Evolutionary conservation across 768 basidiomycete genomes (phyloP).

Genomic region (Tubosaeta sp.): DNA sequence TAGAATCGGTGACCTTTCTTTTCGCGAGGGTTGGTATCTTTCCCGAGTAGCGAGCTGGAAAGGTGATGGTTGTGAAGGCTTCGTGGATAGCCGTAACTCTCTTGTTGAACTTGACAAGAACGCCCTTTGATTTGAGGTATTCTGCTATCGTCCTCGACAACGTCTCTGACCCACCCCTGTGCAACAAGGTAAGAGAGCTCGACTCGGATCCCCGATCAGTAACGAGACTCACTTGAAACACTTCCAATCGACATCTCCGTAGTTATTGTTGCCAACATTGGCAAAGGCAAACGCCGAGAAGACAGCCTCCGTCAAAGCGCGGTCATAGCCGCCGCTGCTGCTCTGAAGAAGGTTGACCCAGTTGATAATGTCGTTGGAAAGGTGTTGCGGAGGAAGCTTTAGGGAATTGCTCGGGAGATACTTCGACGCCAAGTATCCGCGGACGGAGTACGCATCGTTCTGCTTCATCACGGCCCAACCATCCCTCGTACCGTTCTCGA

Average conservation of each 20-base stretch:
- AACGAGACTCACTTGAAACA: slow-evolving; percentile 28
- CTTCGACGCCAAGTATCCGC: slow-evolving; percentile 23
- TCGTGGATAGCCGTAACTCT: slow-evolving; percentile 20
- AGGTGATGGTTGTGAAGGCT: slow-evolving; percentile 1
- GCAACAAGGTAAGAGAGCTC: neutral
- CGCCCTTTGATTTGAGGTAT: slow-evolving; percentile 5
- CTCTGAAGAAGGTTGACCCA: slow-evolving; percentile 31
- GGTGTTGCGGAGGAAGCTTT: slow-evolving; percentile 14
- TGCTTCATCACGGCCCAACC: slow-evolving; percentile 28
- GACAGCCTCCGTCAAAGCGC: slow-evolving; percentile 33
- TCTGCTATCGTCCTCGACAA: slow-evolving; percentile 23
- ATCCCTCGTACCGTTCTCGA: slow-evolving; percentile 6
- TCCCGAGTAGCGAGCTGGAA: neutral
- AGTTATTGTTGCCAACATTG: neutral
- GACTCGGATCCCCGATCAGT: neutral
- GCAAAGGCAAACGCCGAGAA: slow-evolving; percentile 28
- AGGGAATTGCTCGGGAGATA: slow-evolving; percentile 22
- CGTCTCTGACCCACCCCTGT: slow-evolving; percentile 22
- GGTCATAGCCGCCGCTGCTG: slow-evolving; percentile 32
- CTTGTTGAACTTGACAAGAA: slow-evolving; percentile 11
- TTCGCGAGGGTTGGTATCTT: neutral
- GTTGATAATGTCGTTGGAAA: slow-evolving; percentile 24
- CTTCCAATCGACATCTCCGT: slow-evolving; percentile 20
- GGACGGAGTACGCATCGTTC: slow-evolving; percentile 29
- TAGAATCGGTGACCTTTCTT: neutral